Conservation (phyloP, 2,329 filamentous ascomycete species). For the Diaporthe destruens region DNA sequence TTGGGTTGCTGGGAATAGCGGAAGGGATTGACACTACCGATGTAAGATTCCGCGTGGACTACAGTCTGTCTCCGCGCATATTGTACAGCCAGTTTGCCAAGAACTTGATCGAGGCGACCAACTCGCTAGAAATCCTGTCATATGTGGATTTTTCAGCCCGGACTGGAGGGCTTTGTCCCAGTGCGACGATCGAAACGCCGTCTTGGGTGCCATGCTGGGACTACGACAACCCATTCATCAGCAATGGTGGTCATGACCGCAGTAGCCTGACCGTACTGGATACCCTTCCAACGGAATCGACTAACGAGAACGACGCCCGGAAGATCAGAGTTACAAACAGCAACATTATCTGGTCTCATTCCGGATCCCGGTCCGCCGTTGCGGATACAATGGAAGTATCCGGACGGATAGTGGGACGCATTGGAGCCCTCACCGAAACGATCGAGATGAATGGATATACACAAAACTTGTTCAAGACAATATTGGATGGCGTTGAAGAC, state of each 20-base stretch:
- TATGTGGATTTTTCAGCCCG: neutral
- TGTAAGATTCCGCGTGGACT: neutral
- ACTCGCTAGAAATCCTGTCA: neutral
- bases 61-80: neutral
- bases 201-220: slow-evolving; percentile 8
- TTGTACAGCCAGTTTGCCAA: slow-evolving; percentile 1
- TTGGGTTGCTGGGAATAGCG: slow-evolving; percentile 13
- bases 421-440: neutral
- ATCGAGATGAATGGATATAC: neutral
- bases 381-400: neutral
- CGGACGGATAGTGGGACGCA: neutral
- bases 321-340: neutral
- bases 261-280: neutral
- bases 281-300: neutral
- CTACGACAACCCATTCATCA: neutral
- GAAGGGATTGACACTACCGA: slow-evolving; percentile 1
- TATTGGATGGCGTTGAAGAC: neutral
- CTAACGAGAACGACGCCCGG: neutral
- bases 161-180: neutral
- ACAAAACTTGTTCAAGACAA: neutral
- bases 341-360: neutral
- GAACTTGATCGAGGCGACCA: neutral
- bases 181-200: neutral
- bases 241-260: too few species aligned
- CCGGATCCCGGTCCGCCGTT: too few species aligned